Base-by-base conservation (phyloP, 2,329 filamentous ascomycete genomes). In the Huntiella abstrusa region DNA sequence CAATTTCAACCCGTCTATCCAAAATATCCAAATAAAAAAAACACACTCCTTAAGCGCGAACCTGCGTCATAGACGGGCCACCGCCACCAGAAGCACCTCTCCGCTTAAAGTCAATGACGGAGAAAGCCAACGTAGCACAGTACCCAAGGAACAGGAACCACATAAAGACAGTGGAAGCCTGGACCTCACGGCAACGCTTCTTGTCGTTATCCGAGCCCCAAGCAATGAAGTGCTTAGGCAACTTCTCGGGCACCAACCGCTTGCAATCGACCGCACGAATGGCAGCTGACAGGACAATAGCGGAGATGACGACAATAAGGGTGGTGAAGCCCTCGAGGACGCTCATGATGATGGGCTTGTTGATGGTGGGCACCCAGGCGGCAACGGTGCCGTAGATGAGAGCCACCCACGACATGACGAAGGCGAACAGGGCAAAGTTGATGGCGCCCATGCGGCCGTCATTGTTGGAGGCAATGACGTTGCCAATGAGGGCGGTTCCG, bases 141-240 rank as follows among this genome's bases (percentile, higher is more conserved):
- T 79, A 81, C 19, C 70, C 66, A 35, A 64, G 69, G 59, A 79
- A 83, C 42, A 83, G 70, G 63, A 87, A 86, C 80, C 80, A 88
- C 62, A 84, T 69, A 64, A 88, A 88, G 34, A 74, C 80, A 33
- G 73, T 75, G 51, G 73, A 71, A 34, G 82, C 82, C 64, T 87
- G 82, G 12, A 83, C 72, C 62, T 84, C 75, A 52, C 73, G 76
- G 64, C 83, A 87, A 53, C 80, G 72, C 64, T 78, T 75, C 58
- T 66, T 60, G 50, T 69, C 65, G 60, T 78, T 58, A 51, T 52
- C 50, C 40, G 75, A 77, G 48, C 77, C 77, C 58, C 70, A 80
- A 19, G 68, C 77, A 57, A 83, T 74, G 62, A 67, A 71, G 60
- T 71, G 69, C 54, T 53, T 37, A 28, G 59, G 55, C 37, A 62